Evolutionary conservation across 2,329 filamentous ascomycete genomes (phyloP).

Genomic region (Pestalotiopsis sp.): DNA sequence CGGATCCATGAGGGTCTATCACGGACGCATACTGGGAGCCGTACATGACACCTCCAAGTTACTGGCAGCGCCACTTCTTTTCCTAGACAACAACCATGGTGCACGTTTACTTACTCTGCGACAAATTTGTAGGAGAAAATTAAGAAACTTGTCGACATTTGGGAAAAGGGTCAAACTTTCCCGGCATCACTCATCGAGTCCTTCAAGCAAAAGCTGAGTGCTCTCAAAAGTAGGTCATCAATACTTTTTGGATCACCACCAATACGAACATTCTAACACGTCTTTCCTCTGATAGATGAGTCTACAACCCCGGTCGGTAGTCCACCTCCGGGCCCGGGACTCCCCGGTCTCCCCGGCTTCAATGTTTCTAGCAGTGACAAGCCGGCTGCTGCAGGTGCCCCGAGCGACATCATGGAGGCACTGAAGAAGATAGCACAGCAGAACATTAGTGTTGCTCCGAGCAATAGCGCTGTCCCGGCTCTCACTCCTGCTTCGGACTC

Average conservation of each 20-base stretch:
- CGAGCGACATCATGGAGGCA: constrained; percentile 72
- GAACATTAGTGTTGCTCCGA: constrained; percentile 56
- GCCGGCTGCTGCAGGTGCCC: constrained; percentile 42
- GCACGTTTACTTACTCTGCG: constrained; percentile 40
- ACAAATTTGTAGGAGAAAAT: constrained; percentile 82
- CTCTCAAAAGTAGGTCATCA: constrained; percentile 64
- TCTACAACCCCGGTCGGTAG: constrained; percentile 74
- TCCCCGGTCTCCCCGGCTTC: constrained; percentile 36
- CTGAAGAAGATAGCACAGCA: constrained; percentile 81
- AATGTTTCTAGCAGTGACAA: constrained; percentile 38
- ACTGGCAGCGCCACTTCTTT: not conserved
- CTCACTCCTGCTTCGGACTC: constrained; percentile 33
- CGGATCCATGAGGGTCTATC: not conserved
- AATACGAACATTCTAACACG: constrained; percentile 5
- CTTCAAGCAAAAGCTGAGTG: constrained; percentile 80
- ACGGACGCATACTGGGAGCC: not conserved
- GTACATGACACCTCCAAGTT: not conserved
- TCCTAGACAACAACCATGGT: not conserved
- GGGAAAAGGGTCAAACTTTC: constrained; percentile 95
- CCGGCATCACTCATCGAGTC: constrained; percentile 75
- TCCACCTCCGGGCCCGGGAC: constrained; percentile 50
- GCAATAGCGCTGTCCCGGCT: constrained; percentile 47
- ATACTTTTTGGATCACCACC: not conserved
- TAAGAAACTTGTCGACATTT: constrained; percentile 93
- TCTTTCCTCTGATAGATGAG: constrained; percentile 46